These are phyloP conservation scores for Exophiala sp. DNA, from an alignment of 2,329 filamentous ascomycete species.

Conservation along the genomic window DNA sequence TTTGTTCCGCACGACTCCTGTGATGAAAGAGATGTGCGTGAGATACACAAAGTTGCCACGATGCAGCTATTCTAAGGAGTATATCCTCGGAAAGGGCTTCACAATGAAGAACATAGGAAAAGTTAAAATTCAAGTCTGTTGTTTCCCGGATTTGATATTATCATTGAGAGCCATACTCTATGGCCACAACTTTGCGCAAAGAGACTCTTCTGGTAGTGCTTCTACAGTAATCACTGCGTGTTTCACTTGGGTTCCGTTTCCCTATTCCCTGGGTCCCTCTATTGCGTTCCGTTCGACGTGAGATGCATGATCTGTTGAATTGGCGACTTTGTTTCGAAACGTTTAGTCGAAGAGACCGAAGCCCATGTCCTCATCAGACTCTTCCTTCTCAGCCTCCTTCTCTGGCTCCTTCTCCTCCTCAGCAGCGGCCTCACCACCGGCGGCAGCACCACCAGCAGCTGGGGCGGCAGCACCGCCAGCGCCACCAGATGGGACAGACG, in stretches of 20 bases:
- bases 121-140: not conserved
- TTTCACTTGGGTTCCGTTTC: too few relatives aligned
- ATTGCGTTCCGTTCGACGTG: not conserved
- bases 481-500: slow-evolving; percentile 93
- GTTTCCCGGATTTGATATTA: not conserved
- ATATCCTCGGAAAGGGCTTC: not conserved
- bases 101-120: not conserved
- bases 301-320: not conserved
- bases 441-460: slow-evolving; percentile 58
- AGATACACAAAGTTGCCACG: too few relatives aligned
- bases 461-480: slow-evolving; percentile 61
- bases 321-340: slow-evolving; percentile 9
- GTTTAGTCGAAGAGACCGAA: slow-evolving; percentile 66
- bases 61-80: too few relatives aligned
- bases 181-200: slow-evolving; percentile 1
- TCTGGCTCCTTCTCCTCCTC: slow-evolving; percentile 91
- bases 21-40: too few relatives aligned
- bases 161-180: slow-evolving; percentile 4
- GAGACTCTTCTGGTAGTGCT: not conserved
- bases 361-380: slow-evolving; percentile 72
- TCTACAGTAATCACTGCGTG: not conserved
- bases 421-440: slow-evolving; percentile 71
- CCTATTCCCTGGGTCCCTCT: not conserved
- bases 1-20: too few relatives aligned
- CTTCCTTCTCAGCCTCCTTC: slow-evolving; percentile 80